These are phyloP conservation scores for Hydnum rufescens DNA, from an alignment of 768 basidiomycete species.

Conservation along the genomic window DNA sequence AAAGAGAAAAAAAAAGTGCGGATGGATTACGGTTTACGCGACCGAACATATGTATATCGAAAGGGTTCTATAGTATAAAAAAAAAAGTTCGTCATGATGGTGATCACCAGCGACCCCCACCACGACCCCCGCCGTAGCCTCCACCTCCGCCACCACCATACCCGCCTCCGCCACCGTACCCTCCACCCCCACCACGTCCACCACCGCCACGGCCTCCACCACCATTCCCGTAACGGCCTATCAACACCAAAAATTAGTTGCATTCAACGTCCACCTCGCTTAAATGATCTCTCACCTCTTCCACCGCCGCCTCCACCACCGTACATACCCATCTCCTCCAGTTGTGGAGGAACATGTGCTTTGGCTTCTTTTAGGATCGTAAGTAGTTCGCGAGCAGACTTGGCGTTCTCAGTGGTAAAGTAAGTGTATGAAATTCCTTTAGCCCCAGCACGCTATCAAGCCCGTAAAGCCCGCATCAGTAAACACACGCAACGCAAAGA, in stretches of 20 bases:
- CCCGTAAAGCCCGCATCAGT: background rate
- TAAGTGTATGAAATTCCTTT: slow-evolving; percentile 88
- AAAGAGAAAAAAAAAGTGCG: no score
- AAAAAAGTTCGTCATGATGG: no score
- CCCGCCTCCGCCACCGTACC: slow-evolving; percentile 21
- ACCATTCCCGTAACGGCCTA: slow-evolving; percentile 40
- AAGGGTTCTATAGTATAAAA: no score
- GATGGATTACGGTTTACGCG: no score
- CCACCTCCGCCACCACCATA: slow-evolving; percentile 13
- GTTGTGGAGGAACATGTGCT: slow-evolving; percentile 63
- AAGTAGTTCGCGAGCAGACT: slow-evolving; percentile 81
- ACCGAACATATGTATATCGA: no score
- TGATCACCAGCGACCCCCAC: slow-evolving; percentile 1
- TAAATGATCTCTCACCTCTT: background rate
- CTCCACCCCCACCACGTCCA: slow-evolving; percentile 25
- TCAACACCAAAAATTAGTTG: slow-evolving; percentile 7
- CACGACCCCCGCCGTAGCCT: slow-evolving; percentile 1
- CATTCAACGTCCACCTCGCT: background rate
- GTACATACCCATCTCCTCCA: slow-evolving; percentile 85
- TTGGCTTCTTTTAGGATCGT: slow-evolving; percentile 75
- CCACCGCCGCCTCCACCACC: slow-evolving; percentile 32
- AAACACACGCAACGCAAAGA: background rate
- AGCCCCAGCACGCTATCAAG: slow-evolving; percentile 60
- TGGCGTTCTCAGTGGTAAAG: slow-evolving; percentile 92
- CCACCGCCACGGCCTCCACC: slow-evolving; percentile 20